phyloP scores from a whole-genome alignment of 2,329 filamentous ascomycete species.

The Colletotrichum camelliae region DNA sequence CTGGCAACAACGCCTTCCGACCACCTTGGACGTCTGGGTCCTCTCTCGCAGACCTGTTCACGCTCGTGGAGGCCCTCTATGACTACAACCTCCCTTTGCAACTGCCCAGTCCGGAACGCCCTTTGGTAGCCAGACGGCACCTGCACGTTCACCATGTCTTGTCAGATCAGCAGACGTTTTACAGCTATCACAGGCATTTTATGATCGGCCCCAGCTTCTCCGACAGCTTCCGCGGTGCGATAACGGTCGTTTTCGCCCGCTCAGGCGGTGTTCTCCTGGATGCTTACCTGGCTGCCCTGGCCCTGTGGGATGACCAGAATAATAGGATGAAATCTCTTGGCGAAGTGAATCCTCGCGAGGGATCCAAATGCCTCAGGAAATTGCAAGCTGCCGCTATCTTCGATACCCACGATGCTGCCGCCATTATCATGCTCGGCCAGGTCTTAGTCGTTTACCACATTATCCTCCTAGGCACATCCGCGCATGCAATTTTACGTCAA shows the following conservation, averaged over 20 bases:
- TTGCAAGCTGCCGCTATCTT: background rate
- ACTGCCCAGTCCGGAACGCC: background rate
- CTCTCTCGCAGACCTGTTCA: background rate
- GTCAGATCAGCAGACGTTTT: background rate
- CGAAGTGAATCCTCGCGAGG: background rate
- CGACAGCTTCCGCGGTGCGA: background rate
- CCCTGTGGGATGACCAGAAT: background rate
- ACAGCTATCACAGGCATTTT: background rate
- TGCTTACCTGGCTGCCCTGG: background rate
- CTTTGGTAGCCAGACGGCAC: background rate
- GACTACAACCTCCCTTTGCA: background rate
- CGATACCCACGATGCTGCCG: background rate
- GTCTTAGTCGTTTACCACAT: background rate
- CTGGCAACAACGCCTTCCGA: background rate
- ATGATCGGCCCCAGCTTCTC: background rate
- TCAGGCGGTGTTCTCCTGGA: background rate
- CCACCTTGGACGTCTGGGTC: background rate
- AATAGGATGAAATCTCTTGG: background rate
- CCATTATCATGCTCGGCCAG: background rate
- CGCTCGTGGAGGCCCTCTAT: background rate
- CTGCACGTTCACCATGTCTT: background rate
- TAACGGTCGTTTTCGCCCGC: background rate
- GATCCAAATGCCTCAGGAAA: background rate
- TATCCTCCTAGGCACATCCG: background rate
- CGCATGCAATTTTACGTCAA: background rate